Evolutionary conservation across 441 rosid genomes (phyloP).

Genomic region (Geranium incanum): DNA sequence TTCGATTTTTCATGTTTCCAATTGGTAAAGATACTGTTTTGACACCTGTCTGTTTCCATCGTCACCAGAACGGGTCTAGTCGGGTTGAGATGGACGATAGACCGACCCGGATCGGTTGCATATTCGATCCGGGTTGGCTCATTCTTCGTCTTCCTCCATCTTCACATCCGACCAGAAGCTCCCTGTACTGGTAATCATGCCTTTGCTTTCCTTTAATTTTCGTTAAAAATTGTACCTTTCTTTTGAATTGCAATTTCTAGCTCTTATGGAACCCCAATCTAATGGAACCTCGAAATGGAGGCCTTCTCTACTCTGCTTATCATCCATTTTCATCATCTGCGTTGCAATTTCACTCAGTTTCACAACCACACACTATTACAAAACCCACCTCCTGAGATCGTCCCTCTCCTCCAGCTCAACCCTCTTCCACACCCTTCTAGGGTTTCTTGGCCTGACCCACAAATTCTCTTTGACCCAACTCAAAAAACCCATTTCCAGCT

Average conservation of each 20-base stretch:
- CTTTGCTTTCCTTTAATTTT: neutral
- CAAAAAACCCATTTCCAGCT: slow-evolving; percentile 18
- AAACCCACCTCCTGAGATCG: slow-evolving; percentile 29
- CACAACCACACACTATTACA: slow-evolving; percentile 31
- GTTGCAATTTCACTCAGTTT: slow-evolving; percentile 36
- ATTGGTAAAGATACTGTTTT: neutral
- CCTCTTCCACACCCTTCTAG: slow-evolving; percentile 19
- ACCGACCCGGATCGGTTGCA: neutral
- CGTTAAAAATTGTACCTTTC: neutral
- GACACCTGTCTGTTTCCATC: neutral
- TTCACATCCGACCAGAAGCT: neutral
- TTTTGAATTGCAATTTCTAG: neutral
- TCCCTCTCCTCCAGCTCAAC: slow-evolving; percentile 9
- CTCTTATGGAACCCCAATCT: neutral
- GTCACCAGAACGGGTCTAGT: neutral
- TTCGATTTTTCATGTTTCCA: neutral
- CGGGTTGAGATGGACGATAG: neutral
- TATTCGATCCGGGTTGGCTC: neutral
- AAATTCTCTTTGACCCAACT: neutral
- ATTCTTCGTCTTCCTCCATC: neutral
- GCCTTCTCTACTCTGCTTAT: slow-evolving; percentile 27
- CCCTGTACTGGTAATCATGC: neutral
- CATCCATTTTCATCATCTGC: slow-evolving; percentile 35
- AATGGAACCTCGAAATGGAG: slow-evolving; percentile 23
- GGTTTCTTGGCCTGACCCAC: slow-evolving; percentile 18